A percentile compares a stretch with the other conserved stretches of the same genome.
phyloP scores from a whole-genome alignment of 1,139 yeast species.

The Pichia kudriavzevii region DNA sequence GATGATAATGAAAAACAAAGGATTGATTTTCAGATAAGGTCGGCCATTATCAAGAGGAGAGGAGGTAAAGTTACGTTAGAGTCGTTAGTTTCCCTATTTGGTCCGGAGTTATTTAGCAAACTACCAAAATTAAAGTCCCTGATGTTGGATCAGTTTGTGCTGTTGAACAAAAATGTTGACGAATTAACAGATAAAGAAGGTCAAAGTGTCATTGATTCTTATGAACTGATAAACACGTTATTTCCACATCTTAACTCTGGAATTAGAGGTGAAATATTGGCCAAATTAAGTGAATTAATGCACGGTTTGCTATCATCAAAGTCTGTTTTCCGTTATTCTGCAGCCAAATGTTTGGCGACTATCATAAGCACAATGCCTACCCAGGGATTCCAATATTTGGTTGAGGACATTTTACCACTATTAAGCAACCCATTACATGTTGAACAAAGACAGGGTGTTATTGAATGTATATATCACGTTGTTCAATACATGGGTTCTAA shows the following conservation, averaged over 20 bases:
- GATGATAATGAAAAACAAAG: constrained; percentile 1
- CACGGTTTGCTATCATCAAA: constrained; percentile 60
- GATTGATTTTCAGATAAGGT: constrained; percentile 37
- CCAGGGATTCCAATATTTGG: constrained; percentile 68
- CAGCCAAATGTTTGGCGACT: constrained; percentile 85
- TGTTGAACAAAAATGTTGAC: constrained; percentile 28
- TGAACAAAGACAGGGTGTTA: constrained; percentile 86
- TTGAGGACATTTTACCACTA: constrained; percentile 73
- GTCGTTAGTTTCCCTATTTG: constrained; percentile 43
- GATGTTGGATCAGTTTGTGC: constrained; percentile 58
- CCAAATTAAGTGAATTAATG: constrained; percentile 41
- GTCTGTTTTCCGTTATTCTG: constrained; percentile 81
- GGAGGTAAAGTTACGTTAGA: constrained; percentile 77
- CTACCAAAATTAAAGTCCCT: constrained; percentile 64
- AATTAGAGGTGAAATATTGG: constrained; percentile 44
- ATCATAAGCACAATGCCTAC: constrained; percentile 71
- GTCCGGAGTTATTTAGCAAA: constrained; percentile 44
- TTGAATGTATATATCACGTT: constrained; percentile 83
- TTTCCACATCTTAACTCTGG: constrained; percentile 52
- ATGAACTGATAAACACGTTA: constrained; percentile 74
- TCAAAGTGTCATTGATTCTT: constrained; percentile 77
- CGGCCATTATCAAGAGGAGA: constrained; percentile 71
- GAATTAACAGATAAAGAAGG: constrained; percentile 48
- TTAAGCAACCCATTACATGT: constrained; percentile 71
- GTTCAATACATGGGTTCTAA: constrained; percentile 81